Evolutionary conservation across 257 asterid species (phyloP).

Genomic region (Sherardia arvensis): DNA sequence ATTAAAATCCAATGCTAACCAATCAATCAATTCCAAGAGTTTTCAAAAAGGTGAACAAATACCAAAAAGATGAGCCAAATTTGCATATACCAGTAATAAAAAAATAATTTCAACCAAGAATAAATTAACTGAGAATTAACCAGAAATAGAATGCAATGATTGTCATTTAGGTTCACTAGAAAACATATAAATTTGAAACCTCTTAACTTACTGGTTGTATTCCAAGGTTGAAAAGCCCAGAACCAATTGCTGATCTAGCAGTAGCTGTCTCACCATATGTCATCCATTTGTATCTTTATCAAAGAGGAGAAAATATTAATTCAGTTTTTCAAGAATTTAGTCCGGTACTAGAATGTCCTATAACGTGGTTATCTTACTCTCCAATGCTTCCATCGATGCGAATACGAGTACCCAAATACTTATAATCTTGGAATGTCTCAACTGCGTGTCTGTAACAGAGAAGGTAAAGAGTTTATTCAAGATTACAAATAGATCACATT

Average conservation of each 20-base stretch:
- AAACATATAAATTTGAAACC: neutral
- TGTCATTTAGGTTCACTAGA: neutral
- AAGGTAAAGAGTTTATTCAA: neutral
- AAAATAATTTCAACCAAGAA: neutral
- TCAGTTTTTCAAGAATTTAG: neutral
- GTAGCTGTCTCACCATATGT: conserved; percentile 88
- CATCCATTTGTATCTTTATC: conserved; percentile 88
- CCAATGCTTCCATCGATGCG: conserved; percentile 90
- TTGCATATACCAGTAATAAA: neutral
- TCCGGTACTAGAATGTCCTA: neutral
- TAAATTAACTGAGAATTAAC: neutral
- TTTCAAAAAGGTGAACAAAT: neutral
- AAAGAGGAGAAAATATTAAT: neutral
- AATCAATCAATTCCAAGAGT: neutral
- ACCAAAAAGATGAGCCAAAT: neutral
- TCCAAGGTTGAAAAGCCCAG: conserved; percentile 69
- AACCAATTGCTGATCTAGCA: conserved; percentile 86
- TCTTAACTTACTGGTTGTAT: conserved; percentile 45
- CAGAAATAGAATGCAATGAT: neutral
- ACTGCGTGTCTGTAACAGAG: conserved; percentile 52
- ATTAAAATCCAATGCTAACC: neutral
- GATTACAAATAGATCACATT: neutral
- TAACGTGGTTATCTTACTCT: conserved; percentile 55
- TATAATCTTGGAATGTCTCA: conserved; percentile 66
- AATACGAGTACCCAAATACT: conserved; percentile 87